phyloP scores from a whole-genome alignment of 2,329 filamentous ascomycete genomes.

The Coleophoma crateriformis region DNA sequence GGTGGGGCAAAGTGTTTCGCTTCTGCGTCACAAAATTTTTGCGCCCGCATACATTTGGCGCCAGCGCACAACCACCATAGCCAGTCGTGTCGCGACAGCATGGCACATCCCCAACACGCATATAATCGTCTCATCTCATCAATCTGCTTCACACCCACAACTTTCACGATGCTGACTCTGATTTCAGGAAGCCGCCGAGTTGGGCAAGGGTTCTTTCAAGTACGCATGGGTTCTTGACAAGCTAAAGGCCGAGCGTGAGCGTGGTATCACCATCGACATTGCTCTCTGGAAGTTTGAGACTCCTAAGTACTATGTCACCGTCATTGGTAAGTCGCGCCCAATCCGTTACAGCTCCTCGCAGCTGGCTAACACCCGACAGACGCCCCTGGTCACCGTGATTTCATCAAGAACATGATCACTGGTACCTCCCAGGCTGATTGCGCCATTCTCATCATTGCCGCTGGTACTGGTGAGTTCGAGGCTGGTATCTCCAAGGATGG shows the following conservation, averaged over 20 bases:
- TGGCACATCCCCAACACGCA: not conserved
- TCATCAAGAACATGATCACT: slow-evolving; percentile 99
- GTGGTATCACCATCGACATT: slow-evolving; percentile 99
- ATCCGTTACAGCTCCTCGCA: not conserved
- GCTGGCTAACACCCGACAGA: slow-evolving; percentile 43
- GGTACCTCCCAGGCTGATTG: slow-evolving; percentile 99
- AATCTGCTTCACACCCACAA: not conserved
- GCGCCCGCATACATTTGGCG: slow-evolving; percentile 9
- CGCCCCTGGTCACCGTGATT: slow-evolving; percentile 99
- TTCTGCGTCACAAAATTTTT: slow-evolving; percentile 18
- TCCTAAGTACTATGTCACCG: slow-evolving; percentile 94
- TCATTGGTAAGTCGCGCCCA: slow-evolving; percentile 67
- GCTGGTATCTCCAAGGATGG: slow-evolving; percentile 99
- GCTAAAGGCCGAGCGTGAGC: slow-evolving; percentile 99
- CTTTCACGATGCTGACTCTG: slow-evolving; percentile 11
- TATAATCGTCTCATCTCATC: not conserved
- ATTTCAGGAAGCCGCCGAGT: slow-evolving; percentile 87
- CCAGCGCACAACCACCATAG: not conserved
- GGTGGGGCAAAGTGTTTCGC: slow-evolving; percentile 19
- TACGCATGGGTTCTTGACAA: slow-evolving; percentile 99
- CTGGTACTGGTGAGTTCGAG: slow-evolving; percentile 99
- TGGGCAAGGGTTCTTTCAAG: slow-evolving; percentile 99
- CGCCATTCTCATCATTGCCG: slow-evolving; percentile 99
- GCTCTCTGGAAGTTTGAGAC: slow-evolving; percentile 99
- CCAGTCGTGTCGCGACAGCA: not conserved